Percentiles rank a stretch among this genome's conserved stretches.
Conservation (phyloP, 169 alveolate species). For the Plasmodium relictum region DNA sequence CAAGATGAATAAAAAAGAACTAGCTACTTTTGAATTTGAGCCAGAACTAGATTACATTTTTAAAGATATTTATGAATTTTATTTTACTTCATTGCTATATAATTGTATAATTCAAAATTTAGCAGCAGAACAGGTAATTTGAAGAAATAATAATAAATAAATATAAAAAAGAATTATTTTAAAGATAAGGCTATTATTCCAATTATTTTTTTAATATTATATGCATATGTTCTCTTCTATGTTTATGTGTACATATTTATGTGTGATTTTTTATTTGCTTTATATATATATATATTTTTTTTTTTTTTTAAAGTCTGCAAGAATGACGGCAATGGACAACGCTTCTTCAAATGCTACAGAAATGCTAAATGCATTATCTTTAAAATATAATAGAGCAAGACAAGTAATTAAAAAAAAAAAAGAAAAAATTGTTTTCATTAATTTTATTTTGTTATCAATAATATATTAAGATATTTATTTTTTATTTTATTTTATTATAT, state of each 20-base stretch:
- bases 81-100: conserved; percentile 83
- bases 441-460: neutral
- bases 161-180: neutral
- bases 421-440: neutral
- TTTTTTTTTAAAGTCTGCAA: conserved; percentile 83
- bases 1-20: conserved; percentile 82
- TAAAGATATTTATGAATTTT: conserved; percentile 85
- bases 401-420: conserved; percentile 72
- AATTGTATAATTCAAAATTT: conserved; percentile 84
- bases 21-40: conserved; percentile 84
- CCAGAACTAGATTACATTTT: conserved; percentile 83
- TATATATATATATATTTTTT: neutral
- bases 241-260: neutral
- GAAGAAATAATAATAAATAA: neutral
- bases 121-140: conserved; percentile 83
- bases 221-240: neutral
- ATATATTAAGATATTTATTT: neutral
- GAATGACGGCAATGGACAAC: conserved; percentile 93
- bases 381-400: conserved; percentile 89
- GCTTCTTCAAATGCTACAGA: conserved; percentile 92
- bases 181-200: neutral
- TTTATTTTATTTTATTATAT: conserved; percentile 1
- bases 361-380: conserved; percentile 87
- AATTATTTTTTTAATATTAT: neutral
- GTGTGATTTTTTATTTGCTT: neutral